phyloP scores from a whole-genome alignment of 2,329 filamentous ascomycete genomes.

The Dothideomycetidae sp. region DNA sequence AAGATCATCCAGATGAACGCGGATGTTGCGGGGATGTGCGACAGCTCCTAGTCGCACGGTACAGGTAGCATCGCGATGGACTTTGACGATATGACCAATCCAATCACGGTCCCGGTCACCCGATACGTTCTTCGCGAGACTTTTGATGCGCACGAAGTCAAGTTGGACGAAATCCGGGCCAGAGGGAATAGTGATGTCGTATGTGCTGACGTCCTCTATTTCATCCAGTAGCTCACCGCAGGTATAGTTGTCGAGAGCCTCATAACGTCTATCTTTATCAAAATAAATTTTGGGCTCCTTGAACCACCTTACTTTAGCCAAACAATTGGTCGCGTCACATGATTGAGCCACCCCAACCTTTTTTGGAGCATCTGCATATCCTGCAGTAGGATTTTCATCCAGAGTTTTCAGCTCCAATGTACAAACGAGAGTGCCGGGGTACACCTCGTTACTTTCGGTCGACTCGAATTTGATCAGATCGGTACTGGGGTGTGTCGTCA shows the following conservation, averaged over 20 bases:
- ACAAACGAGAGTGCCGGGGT: conserved; percentile 42
- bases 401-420: conserved; percentile 17
- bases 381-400: conserved; percentile 13
- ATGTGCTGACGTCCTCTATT: conserved; percentile 3
- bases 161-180: conserved; percentile 4
- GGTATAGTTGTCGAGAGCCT: conserved; percentile 1
- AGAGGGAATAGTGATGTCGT: conserved; percentile 3
- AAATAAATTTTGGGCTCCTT: conserved; percentile 4
- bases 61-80: conserved; percentile 5
- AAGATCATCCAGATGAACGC: conserved; percentile 4
- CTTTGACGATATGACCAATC: conserved; percentile 6
- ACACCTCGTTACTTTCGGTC: conserved; percentile 42
- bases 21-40: conserved; percentile 1
- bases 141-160: conserved; percentile 1
- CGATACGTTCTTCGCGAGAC: background rate
- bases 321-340: conserved; percentile 41
- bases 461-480: conserved; percentile 36
- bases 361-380: conserved; percentile 25
- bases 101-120: background rate
- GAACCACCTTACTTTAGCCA: conserved; percentile 43
- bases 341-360: conserved; percentile 43
- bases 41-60: conserved; percentile 4
- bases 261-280: background rate
- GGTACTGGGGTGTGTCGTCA: conserved; percentile 33
- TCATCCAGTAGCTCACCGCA: background rate